Base-by-base conservation (phyloP, 257 asterid species). In the Scutellaria minor region DNA sequence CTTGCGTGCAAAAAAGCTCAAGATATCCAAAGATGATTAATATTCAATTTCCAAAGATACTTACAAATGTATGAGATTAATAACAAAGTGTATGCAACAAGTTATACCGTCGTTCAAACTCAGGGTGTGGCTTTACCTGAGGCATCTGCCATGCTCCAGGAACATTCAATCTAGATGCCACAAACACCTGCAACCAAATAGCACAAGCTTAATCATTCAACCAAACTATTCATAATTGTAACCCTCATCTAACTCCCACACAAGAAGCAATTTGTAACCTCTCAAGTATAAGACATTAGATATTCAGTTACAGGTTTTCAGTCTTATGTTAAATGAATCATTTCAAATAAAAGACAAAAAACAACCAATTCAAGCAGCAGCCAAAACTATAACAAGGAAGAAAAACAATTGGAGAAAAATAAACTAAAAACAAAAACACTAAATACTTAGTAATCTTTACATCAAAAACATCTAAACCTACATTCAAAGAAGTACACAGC, bases 71-170 rank as follows among this genome's bases (percentile, higher is more conserved):
- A 41, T 1, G 31, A 71, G 35, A 64, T 39, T 14, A 13, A 48
- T 22, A 62, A 39, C 53, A 54, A 61, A 39, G 55, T 44, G 10
- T n/a, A 22, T 31, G 40, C 5, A 8, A 40, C 40, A 53, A 52
- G 2, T 39, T 7, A 51, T 31, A 13, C n/a, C 27, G n/a, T 39
- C 6, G 11, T 18, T 24, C 55, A 68, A 56, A 66, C 64, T 31
- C 24, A 66, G 72, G 40, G 18, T 22, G 71, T 58, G 66, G 52
- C 37, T 61, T 79, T 82, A 91, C 98, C 98, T 94, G 98, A 70
- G 98, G 97, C 98, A 94, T 94, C 84, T 94, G 98, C 98, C 98
- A 94, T 52, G 98, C 98, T 83, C 98, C 98, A 31, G 98, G 98
- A 75, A 94, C 97, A 78, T 94, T 94, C 83, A 94, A 69, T 85